Percentiles rank a stretch among this genome's conserved stretches.
Evolutionary conservation across 345 rosid genomes (phyloP).

Genomic region (Gossypium arboreum): DNA sequence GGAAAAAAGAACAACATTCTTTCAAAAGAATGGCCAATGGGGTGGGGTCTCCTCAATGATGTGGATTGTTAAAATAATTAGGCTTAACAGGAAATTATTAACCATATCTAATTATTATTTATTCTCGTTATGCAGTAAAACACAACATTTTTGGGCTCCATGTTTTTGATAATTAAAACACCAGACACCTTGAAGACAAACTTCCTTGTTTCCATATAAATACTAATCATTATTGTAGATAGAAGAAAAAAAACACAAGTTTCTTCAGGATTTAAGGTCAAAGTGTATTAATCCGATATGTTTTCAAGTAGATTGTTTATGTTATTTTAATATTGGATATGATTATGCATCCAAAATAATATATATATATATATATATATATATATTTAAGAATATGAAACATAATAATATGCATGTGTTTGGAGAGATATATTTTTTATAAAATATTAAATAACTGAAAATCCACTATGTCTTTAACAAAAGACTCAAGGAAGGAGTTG

Average conservation of each 20-base stretch:
- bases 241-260: background rate
- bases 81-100: too few relatives aligned
- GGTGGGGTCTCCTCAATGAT: slow-evolving; percentile 9
- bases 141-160: slow-evolving; percentile 1
- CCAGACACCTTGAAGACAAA: slow-evolving; percentile 3
- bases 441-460: too few relatives aligned
- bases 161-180: background rate
- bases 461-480: background rate
- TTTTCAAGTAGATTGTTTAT: too few relatives aligned
- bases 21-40: background rate
- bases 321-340: too few relatives aligned
- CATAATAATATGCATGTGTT: too few relatives aligned
- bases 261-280: background rate
- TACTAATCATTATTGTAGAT: background rate
- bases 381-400: too few relatives aligned
- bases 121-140: background rate
- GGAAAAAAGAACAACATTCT: background rate
- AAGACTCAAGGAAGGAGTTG: background rate
- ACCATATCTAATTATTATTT: background rate
- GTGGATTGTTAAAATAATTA: background rate
- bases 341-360: too few relatives aligned
- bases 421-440: too few relatives aligned
- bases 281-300: too few relatives aligned
- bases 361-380: too few relatives aligned
- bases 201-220: slow-evolving; percentile 8